A percentile compares a stretch with the other conserved stretches of the same genome.
Conservation (phyloP, 129 eudicot genomes). For the Artemisia annua region DNA sequence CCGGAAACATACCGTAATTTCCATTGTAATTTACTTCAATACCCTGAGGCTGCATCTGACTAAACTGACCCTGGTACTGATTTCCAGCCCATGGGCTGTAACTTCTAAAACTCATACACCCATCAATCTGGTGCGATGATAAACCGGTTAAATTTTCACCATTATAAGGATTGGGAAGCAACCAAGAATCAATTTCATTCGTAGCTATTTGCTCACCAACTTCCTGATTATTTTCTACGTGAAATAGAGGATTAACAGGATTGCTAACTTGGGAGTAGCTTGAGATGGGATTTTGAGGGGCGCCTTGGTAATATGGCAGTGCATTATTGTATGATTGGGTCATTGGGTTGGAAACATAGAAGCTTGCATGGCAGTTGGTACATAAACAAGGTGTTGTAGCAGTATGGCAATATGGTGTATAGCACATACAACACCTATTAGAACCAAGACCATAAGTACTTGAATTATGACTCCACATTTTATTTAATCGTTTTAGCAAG, state of each 20-base stretch:
- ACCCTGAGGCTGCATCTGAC: conserved; percentile 16
- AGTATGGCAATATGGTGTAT: conserved; percentile 4
- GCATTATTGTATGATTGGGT: conserved; percentile 20
- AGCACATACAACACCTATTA: conserved; percentile 17
- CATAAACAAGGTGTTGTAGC: conserved; percentile 22
- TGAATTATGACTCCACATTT: conserved; percentile 29
- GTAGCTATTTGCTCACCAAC: conserved; percentile 19
- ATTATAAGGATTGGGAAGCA: conserved; percentile 26
- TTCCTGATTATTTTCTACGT: conserved; percentile 14
- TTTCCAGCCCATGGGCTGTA: conserved; percentile 8
- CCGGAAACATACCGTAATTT: conserved; percentile 18
- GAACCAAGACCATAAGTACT: conserved; percentile 1
- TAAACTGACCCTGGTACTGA: conserved; percentile 23
- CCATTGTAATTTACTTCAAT: conserved; percentile 19
- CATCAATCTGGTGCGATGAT: conserved; percentile 5
- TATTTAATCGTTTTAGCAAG: conserved; percentile 9
- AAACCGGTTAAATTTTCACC: conserved; percentile 12
- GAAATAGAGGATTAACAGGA: conserved; percentile 14
- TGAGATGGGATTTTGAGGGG: conserved; percentile 19
- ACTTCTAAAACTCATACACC: background rate
- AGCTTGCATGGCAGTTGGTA: conserved; percentile 18
- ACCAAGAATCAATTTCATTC: conserved; percentile 30
- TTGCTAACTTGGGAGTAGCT: conserved; percentile 19
- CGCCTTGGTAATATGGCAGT: conserved; percentile 18
- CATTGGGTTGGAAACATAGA: conserved; percentile 12